These are phyloP conservation scores for Podaxis sp. DNA, from an alignment of 768 basidiomycete species.

Conservation along the genomic window DNA sequence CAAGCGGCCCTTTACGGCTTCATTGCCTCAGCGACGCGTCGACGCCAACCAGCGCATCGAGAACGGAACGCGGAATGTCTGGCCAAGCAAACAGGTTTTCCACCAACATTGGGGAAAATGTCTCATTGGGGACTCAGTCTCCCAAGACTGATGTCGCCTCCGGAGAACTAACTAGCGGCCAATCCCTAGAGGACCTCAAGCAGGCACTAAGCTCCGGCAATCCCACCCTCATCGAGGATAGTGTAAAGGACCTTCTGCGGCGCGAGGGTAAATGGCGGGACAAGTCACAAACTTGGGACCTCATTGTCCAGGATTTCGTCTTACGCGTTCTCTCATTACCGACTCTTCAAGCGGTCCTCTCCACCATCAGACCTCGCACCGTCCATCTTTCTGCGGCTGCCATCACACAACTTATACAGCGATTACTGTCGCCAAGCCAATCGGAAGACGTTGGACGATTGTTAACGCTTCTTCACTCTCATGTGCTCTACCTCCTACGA, in stretches of 20 bases:
- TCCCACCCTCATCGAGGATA: neutral
- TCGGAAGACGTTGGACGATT: neutral
- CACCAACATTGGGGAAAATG: neutral
- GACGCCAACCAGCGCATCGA: neutral
- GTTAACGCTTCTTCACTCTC: neutral
- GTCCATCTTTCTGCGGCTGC: neutral
- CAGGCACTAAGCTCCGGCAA: constrained; percentile 2
- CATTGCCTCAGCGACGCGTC: neutral
- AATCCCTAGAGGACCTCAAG: neutral
- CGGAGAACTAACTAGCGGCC: neutral
- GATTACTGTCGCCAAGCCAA: constrained; percentile 1
- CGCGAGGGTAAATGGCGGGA: neutral
- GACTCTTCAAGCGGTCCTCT: constrained; percentile 1
- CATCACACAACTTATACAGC: neutral
- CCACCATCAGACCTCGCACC: neutral
- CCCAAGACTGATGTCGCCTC: neutral
- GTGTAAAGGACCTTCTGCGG: neutral
- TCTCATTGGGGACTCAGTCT: neutral
- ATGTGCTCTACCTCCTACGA: constrained; percentile 11
- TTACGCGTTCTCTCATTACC: constrained; percentile 2
- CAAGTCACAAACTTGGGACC: neutral
- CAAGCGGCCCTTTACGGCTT: neutral
- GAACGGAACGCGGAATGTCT: neutral
- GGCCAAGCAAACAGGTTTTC: neutral
- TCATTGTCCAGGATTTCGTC: constrained; percentile 4